These are phyloP conservation scores for Lodderomyces orthopsilosis DNA, from an alignment of 1,139 yeast species.

Conservation along the genomic window DNA sequence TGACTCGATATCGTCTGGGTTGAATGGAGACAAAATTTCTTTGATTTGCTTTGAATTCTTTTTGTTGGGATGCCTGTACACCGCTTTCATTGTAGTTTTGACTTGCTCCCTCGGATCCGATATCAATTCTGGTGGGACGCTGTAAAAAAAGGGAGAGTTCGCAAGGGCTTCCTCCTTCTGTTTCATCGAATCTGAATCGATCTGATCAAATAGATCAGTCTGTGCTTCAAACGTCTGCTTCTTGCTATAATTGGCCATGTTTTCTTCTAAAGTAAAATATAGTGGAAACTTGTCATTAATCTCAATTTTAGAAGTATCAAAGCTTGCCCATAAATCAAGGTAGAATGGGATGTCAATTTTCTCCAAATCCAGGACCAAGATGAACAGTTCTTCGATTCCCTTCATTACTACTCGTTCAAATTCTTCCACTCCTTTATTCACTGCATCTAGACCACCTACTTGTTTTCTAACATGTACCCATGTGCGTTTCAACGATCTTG, in stretches of 20 bases:
- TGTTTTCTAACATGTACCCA: conserved; percentile 63
- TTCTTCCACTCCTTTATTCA: conserved; percentile 50
- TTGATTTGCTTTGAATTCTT: conserved; percentile 39
- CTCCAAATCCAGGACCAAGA: conserved; percentile 45
- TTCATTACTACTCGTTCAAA: conserved; percentile 58
- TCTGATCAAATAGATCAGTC: conserved; percentile 30
- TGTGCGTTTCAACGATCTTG: conserved; percentile 44
- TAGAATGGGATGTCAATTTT: conserved; percentile 48
- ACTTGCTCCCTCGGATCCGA: conserved; percentile 28
- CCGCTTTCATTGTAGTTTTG: conserved; percentile 49
- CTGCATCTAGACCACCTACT: conserved; percentile 53
- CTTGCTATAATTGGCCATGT: conserved; percentile 27
- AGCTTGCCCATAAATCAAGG: conserved; percentile 56
- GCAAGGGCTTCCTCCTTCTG: conserved; percentile 51
- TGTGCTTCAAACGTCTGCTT: conserved; percentile 12
- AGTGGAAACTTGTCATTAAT: conserved; percentile 37
- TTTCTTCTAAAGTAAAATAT: conserved; percentile 25
- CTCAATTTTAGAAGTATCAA: conserved; percentile 36
- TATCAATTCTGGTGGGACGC: conserved; percentile 12
- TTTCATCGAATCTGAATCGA: conserved; percentile 50
- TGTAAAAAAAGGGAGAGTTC: conserved; percentile 34
- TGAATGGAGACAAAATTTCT: conserved; percentile 39
- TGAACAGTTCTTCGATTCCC: conserved; percentile 49
- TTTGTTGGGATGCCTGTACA: conserved; percentile 58
- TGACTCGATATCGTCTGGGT: conserved; percentile 42